Conservation (phyloP, 306 rosid genomes). For the Mucuna pruriens region DNA sequence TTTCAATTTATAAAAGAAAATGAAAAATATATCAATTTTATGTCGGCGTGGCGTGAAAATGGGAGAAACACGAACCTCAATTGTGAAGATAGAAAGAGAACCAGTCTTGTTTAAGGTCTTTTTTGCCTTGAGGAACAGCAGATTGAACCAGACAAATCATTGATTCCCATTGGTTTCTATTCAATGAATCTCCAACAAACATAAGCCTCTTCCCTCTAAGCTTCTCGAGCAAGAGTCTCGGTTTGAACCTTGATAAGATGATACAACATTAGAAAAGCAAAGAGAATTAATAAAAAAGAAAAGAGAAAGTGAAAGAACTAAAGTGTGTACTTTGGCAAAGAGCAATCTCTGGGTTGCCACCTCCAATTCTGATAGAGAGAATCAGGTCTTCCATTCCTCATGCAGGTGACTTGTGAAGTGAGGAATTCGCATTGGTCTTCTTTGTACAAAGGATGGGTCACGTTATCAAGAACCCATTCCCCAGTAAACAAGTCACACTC, state of each 20-base stretch:
- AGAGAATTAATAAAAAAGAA: background rate
- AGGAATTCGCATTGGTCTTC: slow-evolving; percentile 90
- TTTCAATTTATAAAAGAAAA: too few relatives aligned
- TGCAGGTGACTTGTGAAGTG: slow-evolving; percentile 85
- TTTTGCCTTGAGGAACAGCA: slow-evolving; percentile 65
- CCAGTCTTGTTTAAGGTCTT: slow-evolving; percentile 74
- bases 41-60: too few relatives aligned
- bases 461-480: slow-evolving; percentile 82
- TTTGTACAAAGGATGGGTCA: slow-evolving; percentile 78
- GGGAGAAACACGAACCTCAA: slow-evolving; percentile 70
- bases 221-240: slow-evolving; percentile 82
- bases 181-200: slow-evolving; percentile 98
- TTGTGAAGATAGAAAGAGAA: slow-evolving; percentile 71
- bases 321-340: slow-evolving; percentile 73
- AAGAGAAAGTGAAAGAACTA: background rate
- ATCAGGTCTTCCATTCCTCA: slow-evolving; percentile 88
- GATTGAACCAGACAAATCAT: slow-evolving; percentile 91
- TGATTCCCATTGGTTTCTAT: slow-evolving; percentile 99
- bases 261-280: background rate
- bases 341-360: slow-evolving; percentile 93
- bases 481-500: slow-evolving; percentile 90
- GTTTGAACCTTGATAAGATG: slow-evolving; percentile 62
- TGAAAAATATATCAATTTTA: too few relatives aligned
- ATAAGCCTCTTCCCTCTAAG: slow-evolving; percentile 92
- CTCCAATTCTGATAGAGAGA: slow-evolving; percentile 89